Evolutionary conservation across 225 moss, liverwort and hornwort species (phyloP).

Genomic region (Bryum argenteum): DNA sequence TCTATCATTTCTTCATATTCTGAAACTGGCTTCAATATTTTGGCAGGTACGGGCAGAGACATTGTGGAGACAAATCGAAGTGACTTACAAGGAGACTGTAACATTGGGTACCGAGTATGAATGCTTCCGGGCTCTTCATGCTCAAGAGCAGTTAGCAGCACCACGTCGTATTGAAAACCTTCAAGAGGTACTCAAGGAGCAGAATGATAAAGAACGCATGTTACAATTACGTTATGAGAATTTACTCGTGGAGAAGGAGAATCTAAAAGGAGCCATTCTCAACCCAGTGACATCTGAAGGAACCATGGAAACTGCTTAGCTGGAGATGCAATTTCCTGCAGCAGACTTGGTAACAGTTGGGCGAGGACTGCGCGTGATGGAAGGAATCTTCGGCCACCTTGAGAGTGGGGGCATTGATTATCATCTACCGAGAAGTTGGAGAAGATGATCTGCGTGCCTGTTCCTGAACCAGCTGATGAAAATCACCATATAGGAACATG

Average conservation of each 20-base stretch:
- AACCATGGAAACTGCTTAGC: constrained; percentile 21
- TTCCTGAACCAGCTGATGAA: no score
- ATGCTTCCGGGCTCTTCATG: constrained; percentile 81
- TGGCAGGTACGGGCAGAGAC: constrained; percentile 73
- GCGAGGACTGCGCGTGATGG: constrained; percentile 15
- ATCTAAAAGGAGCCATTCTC: constrained; percentile 54
- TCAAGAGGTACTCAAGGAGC: constrained; percentile 69
- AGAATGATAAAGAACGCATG: constrained; percentile 75
- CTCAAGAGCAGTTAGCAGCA: constrained; percentile 88
- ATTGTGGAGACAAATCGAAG: constrained; percentile 74
- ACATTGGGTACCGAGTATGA: constrained; percentile 75
- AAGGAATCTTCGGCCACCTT: constrained; percentile 1
- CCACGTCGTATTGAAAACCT: constrained; percentile 82
- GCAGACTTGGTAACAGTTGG: background rate
- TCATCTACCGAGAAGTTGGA: no score
- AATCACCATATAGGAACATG: no score
- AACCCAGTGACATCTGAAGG: constrained; percentile 7
- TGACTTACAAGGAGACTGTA: constrained; percentile 72
- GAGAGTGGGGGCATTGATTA: background rate
- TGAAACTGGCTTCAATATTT: constrained; percentile 14
- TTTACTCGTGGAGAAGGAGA: constrained; percentile 78
- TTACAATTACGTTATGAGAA: constrained; percentile 85
- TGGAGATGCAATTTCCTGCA: constrained; percentile 10
- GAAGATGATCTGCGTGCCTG: no score
- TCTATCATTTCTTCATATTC: constrained; percentile 2